phyloP scores from a whole-genome alignment of 768 basidiomycete species.

The Tulasnella sp. region DNA sequence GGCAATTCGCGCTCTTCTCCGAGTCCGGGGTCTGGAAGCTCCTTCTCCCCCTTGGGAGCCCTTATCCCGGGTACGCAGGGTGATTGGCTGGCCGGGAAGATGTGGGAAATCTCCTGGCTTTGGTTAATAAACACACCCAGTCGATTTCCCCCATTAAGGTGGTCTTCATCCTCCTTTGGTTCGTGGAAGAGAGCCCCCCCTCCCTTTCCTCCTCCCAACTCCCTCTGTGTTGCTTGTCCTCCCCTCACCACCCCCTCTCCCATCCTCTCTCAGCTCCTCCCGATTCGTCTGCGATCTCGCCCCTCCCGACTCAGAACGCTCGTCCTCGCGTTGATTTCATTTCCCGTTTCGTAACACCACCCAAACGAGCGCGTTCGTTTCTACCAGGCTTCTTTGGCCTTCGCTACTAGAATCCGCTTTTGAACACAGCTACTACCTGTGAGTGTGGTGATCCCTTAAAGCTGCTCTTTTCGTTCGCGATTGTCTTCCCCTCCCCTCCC shows the following conservation, averaged over 20 bases:
- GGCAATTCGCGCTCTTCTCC: background rate
- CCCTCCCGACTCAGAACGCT: background rate
- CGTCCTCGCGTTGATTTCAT: slow-evolving; percentile 2
- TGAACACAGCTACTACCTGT: background rate
- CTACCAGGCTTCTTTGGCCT: background rate
- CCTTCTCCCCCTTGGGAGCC: background rate
- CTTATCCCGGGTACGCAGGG: background rate
- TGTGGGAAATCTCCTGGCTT: background rate
- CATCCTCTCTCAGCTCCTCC: background rate
- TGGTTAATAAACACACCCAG: background rate
- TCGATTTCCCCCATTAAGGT: background rate
- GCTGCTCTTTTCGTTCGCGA: too few species aligned
- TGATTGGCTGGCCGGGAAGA: background rate
- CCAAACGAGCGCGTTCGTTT: background rate
- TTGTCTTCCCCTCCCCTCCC: too few species aligned
- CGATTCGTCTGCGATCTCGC: background rate
- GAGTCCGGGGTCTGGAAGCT: background rate
- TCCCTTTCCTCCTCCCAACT: background rate
- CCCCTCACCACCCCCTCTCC: too few species aligned
- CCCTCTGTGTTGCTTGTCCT: background rate
- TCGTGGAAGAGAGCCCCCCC: background rate
- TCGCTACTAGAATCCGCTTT: background rate
- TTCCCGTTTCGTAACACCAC: background rate
- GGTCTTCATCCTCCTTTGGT: background rate
- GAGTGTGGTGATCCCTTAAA: too few species aligned